Evolutionary conservation across 1,284 basidiomycete genomes (phyloP).

Genomic region (Clitocybe nebularis): DNA sequence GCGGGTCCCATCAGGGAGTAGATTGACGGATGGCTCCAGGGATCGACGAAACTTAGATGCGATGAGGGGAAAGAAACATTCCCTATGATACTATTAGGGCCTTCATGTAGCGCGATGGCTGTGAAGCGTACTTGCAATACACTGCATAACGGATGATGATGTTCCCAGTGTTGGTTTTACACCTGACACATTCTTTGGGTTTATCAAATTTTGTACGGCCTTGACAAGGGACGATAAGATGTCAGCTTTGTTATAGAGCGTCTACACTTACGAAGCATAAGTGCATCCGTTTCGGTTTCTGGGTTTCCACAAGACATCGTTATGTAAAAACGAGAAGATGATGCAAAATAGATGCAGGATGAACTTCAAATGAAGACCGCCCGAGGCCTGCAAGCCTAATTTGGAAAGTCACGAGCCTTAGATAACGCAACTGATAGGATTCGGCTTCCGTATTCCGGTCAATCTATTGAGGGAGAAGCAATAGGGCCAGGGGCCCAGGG

Average conservation of each 20-base stretch:
- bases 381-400: too few species aligned
- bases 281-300: slow-evolving; percentile 46
- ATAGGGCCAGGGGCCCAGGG: background rate
- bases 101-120: background rate
- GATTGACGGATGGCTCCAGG: slow-evolving; percentile 63
- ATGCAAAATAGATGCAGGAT: too few species aligned
- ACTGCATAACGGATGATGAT: slow-evolving; percentile 74
- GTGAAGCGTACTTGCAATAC: slow-evolving; percentile 69
- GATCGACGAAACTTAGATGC: slow-evolving; percentile 60
- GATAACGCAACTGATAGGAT: too few species aligned
- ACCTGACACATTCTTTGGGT: slow-evolving; percentile 63
- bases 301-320: slow-evolving; percentile 55
- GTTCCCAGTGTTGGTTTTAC: slow-evolving; percentile 60
- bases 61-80: slow-evolving; percentile 64
- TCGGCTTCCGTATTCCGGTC: too few species aligned
- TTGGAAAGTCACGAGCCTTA: background rate
- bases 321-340: too few species aligned
- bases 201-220: slow-evolving; percentile 63
- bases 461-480: background rate
- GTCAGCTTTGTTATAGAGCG: background rate
- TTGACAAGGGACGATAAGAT: slow-evolving; percentile 22
- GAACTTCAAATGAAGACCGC: background rate
- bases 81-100: slow-evolving; percentile 32
- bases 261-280: slow-evolving; percentile 59
- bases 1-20: slow-evolving; percentile 42